Conservation (phyloP, 1,284 basidiomycete species). For the Puccinia polysora region DNA sequence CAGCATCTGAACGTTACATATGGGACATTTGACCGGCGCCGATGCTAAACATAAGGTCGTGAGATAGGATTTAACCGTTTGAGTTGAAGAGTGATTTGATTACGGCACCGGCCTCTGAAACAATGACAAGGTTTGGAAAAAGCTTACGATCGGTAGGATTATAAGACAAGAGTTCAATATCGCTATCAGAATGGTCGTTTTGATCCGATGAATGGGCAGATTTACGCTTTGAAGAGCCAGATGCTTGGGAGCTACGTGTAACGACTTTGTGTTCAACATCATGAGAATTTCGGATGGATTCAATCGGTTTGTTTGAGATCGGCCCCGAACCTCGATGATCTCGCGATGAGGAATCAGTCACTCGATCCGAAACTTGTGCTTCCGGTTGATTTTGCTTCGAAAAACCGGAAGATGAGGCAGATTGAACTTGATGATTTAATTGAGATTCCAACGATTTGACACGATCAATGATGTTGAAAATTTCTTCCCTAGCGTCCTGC, state of each 20-base stretch:
- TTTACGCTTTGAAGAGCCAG: conserved; percentile 17
- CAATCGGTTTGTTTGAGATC: neutral
- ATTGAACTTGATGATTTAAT: conserved; percentile 17
- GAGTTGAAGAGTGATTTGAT: neutral
- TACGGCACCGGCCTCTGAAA: no score
- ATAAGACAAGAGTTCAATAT: conserved; percentile 10
- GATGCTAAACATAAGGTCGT: conserved; percentile 9
- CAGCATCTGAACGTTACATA: conserved; percentile 21
- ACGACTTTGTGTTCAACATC: conserved; percentile 1
- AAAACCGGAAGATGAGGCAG: neutral
- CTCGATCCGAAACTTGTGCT: neutral
- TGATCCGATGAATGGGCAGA: neutral
- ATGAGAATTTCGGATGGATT: neutral
- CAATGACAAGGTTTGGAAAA: neutral
- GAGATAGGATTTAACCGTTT: neutral
- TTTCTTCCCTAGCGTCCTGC: conserved; percentile 36
- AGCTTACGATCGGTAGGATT: conserved; percentile 41
- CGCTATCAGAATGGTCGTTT: conserved; percentile 16
- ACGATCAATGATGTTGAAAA: conserved; percentile 29
- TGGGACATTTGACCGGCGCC: conserved; percentile 31
- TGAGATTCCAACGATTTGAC: conserved; percentile 4
- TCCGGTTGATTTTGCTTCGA: neutral
- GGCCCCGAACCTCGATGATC: neutral
- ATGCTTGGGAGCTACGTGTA: neutral
- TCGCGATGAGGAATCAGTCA: neutral